These are phyloP conservation scores for Byssothecium circinans DNA, from an alignment of 2,329 filamentous ascomycete species.

Conservation along the genomic window DNA sequence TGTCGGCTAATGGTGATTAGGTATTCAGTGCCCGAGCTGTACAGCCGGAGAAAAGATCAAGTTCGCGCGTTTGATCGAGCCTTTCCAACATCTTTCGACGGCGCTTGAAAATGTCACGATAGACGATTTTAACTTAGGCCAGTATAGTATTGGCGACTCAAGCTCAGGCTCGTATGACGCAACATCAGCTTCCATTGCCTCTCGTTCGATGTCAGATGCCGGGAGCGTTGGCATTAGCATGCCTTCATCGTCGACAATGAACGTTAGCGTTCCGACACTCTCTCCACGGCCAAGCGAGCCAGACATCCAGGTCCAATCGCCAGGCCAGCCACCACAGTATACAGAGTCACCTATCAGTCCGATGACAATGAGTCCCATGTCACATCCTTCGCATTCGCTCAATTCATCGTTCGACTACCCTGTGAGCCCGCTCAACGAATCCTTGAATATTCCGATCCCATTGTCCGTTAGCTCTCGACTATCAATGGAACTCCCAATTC, in stretches of 20 bases:
- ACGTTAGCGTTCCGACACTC: slow-evolving; percentile 12
- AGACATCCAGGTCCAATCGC: slow-evolving; percentile 3
- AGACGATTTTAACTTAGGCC: slow-evolving; percentile 26
- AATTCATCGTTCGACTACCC: slow-evolving; percentile 18
- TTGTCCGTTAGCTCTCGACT: slow-evolving; percentile 15
- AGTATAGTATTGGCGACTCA: slow-evolving; percentile 21
- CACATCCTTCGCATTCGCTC: slow-evolving; percentile 8
- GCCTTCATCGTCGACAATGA: slow-evolving; percentile 21
- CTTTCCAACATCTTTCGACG: slow-evolving; percentile 29
- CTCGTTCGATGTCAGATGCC: slow-evolving; percentile 18
- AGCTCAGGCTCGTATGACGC: slow-evolving; percentile 23
- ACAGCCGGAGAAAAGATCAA: slow-evolving; percentile 34
- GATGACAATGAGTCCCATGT: slow-evolving; percentile 6
- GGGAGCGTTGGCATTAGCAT: slow-evolving; percentile 16
- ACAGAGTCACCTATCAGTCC: slow-evolving; percentile 28
- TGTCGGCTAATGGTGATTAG: slow-evolving; percentile 6
- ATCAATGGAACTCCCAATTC: slow-evolving; percentile 29
- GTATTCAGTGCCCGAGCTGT: slow-evolving; percentile 38
- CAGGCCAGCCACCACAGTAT: slow-evolving; percentile 19
- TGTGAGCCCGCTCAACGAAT: slow-evolving; percentile 25
- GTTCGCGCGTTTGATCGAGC: slow-evolving; percentile 39
- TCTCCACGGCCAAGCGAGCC: slow-evolving; percentile 13
- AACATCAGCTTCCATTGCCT: slow-evolving; percentile 13
- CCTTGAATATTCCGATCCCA: slow-evolving; percentile 28
- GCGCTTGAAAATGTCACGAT: slow-evolving; percentile 21